Conservation (phyloP, 352 stramenopile species). For the Phytophthora macrochlamydospora region DNA sequence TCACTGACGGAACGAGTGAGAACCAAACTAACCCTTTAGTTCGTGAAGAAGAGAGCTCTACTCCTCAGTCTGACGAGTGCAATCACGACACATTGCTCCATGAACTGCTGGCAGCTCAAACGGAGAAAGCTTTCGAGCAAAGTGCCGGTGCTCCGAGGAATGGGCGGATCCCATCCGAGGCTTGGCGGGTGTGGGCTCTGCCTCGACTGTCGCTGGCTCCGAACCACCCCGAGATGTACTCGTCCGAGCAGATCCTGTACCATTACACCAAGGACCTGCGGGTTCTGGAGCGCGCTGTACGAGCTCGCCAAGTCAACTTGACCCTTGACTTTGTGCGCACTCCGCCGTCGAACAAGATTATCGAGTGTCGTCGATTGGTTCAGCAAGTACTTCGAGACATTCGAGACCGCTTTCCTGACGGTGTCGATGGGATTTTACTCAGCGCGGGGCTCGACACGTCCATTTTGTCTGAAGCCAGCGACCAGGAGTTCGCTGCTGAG, state of each 20-base stretch:
- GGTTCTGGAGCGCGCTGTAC: slow-evolving; percentile 43
- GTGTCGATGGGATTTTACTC: slow-evolving; percentile 57
- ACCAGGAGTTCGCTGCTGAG: slow-evolving; percentile 32
- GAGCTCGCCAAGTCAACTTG: slow-evolving; percentile 33
- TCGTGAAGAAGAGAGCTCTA: slow-evolving; percentile 8
- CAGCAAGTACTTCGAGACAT: slow-evolving; percentile 60
- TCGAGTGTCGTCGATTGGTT: slow-evolving; percentile 54
- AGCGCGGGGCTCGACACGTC: slow-evolving; percentile 77
- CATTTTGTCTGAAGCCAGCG: slow-evolving; percentile 65
- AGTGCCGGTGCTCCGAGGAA: slow-evolving; percentile 31
- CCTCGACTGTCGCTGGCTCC: slow-evolving; percentile 66
- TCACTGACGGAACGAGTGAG: slow-evolving; percentile 10
- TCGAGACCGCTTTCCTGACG: slow-evolving; percentile 34
- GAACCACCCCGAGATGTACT: slow-evolving; percentile 66
- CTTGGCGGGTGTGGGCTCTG: slow-evolving; percentile 62
- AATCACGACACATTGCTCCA: slow-evolving; percentile 50
- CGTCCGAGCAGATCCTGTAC: slow-evolving; percentile 66
- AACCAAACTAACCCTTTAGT: slow-evolving; percentile 4
- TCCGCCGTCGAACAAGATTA: slow-evolving; percentile 29
- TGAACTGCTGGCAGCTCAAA: slow-evolving; percentile 40
- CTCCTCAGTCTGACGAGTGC: slow-evolving; percentile 37
- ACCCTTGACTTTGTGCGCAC: slow-evolving; percentile 58
- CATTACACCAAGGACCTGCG: slow-evolving; percentile 74
- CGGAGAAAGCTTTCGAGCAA: slow-evolving; percentile 53
- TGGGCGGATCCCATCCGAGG: slow-evolving; percentile 41